Conservation (phyloP, 2,329 filamentous ascomycete genomes). For the Fusarium sp. region DNA sequence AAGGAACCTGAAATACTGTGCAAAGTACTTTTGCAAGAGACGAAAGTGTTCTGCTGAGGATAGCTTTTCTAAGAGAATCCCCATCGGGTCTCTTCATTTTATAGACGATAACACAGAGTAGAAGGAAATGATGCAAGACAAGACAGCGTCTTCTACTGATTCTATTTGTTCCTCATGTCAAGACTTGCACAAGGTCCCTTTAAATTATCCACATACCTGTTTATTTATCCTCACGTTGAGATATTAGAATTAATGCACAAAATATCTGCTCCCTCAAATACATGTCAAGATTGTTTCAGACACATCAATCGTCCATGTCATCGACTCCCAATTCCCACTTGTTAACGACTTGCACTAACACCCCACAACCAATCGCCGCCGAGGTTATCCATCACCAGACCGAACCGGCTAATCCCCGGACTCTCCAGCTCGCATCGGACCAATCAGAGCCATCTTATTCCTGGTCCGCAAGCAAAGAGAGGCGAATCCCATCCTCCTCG, state of each 20-base stretch:
- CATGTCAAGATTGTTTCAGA: not conserved
- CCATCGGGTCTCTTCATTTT: not conserved
- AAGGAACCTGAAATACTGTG: not conserved
- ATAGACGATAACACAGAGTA: too few species aligned
- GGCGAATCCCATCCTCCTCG: slow-evolving; percentile 46
- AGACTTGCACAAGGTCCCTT: not conserved
- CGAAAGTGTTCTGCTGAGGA: not conserved
- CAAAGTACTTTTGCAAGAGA: not conserved
- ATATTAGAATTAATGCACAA: not conserved
- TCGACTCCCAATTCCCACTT: not conserved
- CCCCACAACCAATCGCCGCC: not conserved
- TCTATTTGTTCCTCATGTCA: not conserved
- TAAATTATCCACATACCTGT: not conserved
- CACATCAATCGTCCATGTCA: not conserved
- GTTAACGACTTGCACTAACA: not conserved
- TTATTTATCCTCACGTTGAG: not conserved
- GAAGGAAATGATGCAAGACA: not conserved
- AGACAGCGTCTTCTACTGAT: not conserved
- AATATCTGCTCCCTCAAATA: not conserved
- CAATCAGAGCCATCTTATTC: slow-evolving; percentile 50
- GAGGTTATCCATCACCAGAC: slow-evolving; percentile 23
- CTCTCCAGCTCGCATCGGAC: slow-evolving; percentile 9
- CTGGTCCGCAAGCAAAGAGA: slow-evolving; percentile 41
- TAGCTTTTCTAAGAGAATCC: not conserved
- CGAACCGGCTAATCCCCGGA: slow-evolving; percentile 48